These are phyloP conservation scores for Nelumbo lutea DNA, from an alignment of 164 flowering plant species.

Conservation along the genomic window DNA sequence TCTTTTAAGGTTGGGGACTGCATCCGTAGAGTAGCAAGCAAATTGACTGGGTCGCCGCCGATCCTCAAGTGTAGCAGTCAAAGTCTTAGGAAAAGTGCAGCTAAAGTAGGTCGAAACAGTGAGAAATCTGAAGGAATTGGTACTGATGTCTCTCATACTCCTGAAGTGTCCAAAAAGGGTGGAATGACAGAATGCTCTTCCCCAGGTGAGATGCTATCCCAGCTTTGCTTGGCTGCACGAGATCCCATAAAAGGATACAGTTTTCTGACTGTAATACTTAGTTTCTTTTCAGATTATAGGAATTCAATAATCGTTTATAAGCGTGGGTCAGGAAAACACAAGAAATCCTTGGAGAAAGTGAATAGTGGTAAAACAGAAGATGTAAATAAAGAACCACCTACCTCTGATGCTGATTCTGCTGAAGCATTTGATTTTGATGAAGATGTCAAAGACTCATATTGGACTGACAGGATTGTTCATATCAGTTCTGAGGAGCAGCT, in stretches of 20 bases:
- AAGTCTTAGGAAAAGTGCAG: conserved; percentile 12
- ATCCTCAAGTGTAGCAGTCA: conserved; percentile 20
- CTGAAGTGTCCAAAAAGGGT: conserved; percentile 13
- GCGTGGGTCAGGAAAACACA: conserved; percentile 11
- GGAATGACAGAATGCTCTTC: conserved; percentile 22
- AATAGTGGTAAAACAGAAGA: conserved; percentile 12
- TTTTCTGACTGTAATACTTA: conserved; percentile 17
- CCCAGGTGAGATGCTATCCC: conserved; percentile 41
- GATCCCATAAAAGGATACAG: conserved; percentile 38
- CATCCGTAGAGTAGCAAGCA: conserved; percentile 64
- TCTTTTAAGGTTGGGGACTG: conserved; percentile 63
- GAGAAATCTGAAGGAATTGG: conserved; percentile 5
- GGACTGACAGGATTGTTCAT: conserved; percentile 37
- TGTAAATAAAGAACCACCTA: conserved; percentile 9
- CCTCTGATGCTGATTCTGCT: conserved; percentile 13
- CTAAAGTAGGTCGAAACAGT: conserved; percentile 14
- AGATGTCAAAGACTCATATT: conserved; percentile 33
- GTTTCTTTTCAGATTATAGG: conserved; percentile 49
- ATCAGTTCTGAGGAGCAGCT: conserved; percentile 34
- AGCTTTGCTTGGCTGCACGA: conserved; percentile 46
- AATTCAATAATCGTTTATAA: conserved; percentile 25
- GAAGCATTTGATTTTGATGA: conserved; percentile 27
- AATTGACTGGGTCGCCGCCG: conserved; percentile 40
- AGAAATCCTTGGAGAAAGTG: conserved; percentile 13
- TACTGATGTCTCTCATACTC: neutral